Evolutionary conservation across 345 rosid genomes (phyloP).

Genomic region (Lepidium sativum): DNA sequence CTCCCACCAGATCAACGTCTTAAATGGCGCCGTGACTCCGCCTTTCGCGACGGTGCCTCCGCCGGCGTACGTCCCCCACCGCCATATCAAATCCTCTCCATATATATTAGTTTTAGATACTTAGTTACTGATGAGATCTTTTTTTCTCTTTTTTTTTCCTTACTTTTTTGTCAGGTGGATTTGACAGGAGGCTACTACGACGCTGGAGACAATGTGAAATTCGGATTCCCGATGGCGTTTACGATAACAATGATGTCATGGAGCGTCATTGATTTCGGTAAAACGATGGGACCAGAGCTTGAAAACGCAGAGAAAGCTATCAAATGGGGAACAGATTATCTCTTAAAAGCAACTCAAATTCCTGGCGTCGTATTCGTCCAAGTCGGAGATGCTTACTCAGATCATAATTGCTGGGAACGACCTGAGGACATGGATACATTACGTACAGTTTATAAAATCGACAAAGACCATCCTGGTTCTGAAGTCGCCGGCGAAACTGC

Average conservation of each 20-base stretch:
- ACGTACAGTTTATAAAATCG: constrained; percentile 58
- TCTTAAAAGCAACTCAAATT: constrained; percentile 48
- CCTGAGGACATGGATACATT: constrained; percentile 97
- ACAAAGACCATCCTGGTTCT: constrained; percentile 65
- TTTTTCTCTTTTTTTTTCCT: not conserved
- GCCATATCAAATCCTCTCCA: not conserved
- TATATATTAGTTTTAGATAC: not conserved
- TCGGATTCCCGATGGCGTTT: constrained; percentile 89
- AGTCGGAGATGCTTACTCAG: constrained; percentile 89
- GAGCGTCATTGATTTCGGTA: constrained; percentile 70
- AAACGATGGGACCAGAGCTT: constrained; percentile 48
- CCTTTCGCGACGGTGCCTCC: constrained; percentile 67
- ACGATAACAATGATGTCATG: constrained; percentile 82
- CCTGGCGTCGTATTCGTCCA: constrained; percentile 25
- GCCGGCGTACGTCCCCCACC: constrained; percentile 29
- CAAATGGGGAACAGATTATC: constrained; percentile 90
- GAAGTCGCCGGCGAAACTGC: constrained; percentile 80
- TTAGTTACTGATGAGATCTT: not conserved
- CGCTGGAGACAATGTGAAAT: constrained; percentile 89
- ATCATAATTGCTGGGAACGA: constrained; percentile 93
- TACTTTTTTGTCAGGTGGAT: constrained; percentile 39
- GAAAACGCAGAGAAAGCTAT: constrained; percentile 53
- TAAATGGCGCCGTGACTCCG: constrained; percentile 86
- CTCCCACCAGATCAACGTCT: constrained; percentile 72
- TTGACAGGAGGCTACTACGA: constrained; percentile 92